Evolutionary conservation across 306 rosid species (phyloP).

Genomic region (Glycine tomentella): DNA sequence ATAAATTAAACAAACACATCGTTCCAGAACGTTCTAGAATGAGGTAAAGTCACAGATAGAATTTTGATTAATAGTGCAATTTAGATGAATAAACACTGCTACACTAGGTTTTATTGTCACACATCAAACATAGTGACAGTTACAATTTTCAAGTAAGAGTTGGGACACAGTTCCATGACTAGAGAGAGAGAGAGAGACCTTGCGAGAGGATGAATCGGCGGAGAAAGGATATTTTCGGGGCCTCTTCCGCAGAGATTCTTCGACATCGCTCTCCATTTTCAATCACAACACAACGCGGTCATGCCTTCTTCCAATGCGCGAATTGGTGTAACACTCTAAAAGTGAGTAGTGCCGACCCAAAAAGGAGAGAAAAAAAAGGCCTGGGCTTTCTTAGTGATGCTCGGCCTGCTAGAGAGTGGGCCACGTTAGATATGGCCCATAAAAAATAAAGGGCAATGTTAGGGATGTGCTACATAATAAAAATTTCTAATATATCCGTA

Average conservation of each 20-base stretch:
- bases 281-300: background rate
- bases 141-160: background rate
- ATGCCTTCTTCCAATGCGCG: background rate
- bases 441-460: no score
- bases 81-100: background rate
- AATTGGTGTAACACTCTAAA: background rate
- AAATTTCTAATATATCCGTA: no score
- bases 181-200: slow-evolving; percentile 33
- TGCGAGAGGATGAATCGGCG: slow-evolving; percentile 50
- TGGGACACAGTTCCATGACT: background rate
- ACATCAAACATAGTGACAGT: background rate
- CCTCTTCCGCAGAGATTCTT: slow-evolving; percentile 49
- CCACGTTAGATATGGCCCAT: background rate
- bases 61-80: slow-evolving; percentile 12
- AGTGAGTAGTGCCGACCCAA: background rate
- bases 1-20: slow-evolving; percentile 14
- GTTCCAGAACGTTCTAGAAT: slow-evolving; percentile 2
- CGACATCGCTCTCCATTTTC: slow-evolving; percentile 54
- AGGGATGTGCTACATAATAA: no score
- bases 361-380: background rate
- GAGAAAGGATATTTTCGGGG: slow-evolving; percentile 40
- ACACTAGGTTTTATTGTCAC: slow-evolving; percentile 9
- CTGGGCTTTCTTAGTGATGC: background rate
- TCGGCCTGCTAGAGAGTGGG: background rate
- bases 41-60: background rate